Conservation (phyloP, 768 basidiomycete species). For the Leucocoprinus birnbaumii region DNA sequence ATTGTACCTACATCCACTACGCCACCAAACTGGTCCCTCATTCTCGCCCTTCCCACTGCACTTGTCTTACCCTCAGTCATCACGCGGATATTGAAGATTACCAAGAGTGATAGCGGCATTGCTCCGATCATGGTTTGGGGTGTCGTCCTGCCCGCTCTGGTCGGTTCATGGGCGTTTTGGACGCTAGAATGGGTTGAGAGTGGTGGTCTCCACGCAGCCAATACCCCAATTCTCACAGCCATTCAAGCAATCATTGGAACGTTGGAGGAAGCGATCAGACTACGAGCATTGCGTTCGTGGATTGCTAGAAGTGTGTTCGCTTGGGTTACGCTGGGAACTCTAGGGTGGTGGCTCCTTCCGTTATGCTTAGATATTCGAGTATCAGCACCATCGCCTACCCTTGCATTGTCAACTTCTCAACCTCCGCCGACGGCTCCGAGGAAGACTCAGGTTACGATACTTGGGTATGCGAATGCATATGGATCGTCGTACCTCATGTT, state of each 20-base stretch:
- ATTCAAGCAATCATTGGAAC: background rate
- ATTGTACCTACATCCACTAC: slow-evolving; percentile 6
- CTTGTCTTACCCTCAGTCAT: slow-evolving; percentile 55
- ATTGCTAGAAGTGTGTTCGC: slow-evolving; percentile 56
- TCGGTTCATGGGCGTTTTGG: slow-evolving; percentile 71
- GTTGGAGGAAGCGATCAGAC: background rate
- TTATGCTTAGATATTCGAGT: slow-evolving; percentile 67
- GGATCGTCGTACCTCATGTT: slow-evolving; percentile 88
- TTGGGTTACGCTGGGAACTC: slow-evolving; percentile 49
- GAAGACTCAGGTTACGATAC: slow-evolving; percentile 42
- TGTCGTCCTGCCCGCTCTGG: slow-evolving; percentile 54
- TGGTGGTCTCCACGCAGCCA: background rate
- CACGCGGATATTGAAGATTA: slow-evolving; percentile 54
- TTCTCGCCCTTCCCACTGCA: slow-evolving; percentile 55
- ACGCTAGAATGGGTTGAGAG: slow-evolving; percentile 74
- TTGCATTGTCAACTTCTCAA: background rate
- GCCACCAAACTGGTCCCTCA: slow-evolving; percentile 59
- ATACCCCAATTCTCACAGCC: background rate
- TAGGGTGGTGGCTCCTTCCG: slow-evolving; percentile 69
- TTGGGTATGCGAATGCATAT: slow-evolving; percentile 89
- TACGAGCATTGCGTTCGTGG: slow-evolving; percentile 57
- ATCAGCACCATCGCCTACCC: background rate
- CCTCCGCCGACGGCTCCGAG: slow-evolving; percentile 24
- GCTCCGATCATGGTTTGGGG: slow-evolving; percentile 62
- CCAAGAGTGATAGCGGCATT: slow-evolving; percentile 72